Percentiles rank a stretch among this genome's conserved stretches.
Evolutionary conservation across 805 yeast genomes (phyloP).

Genomic region (Ogataea angusta): DNA sequence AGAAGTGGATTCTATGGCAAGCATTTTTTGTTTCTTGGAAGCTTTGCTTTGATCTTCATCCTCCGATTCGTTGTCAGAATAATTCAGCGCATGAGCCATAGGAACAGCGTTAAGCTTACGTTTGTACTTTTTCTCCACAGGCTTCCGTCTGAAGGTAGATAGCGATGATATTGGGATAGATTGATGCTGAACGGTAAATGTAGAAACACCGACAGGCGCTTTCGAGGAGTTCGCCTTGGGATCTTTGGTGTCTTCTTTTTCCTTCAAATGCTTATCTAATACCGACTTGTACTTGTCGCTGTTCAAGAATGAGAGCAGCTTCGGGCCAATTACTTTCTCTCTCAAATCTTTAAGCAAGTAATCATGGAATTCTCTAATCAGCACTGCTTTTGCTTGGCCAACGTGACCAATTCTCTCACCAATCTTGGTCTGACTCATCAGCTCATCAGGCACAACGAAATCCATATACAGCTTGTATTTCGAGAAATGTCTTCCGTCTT

Average conservation of each 20-base stretch:
- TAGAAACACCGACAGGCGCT: conserved; percentile 14
- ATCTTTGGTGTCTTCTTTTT: conserved; percentile 22
- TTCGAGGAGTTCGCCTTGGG: conserved; percentile 1
- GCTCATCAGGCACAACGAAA: conserved; percentile 47
- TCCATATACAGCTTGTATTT: conserved; percentile 57
- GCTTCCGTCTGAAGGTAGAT: conserved; percentile 37
- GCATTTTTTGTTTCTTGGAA: conserved; percentile 12
- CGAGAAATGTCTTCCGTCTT: conserved; percentile 53
- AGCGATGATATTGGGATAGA: conserved; percentile 20
- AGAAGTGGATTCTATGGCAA: conserved; percentile 14
- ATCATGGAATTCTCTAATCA: conserved; percentile 61
- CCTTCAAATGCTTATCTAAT: conserved; percentile 33
- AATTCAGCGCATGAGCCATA: conserved; percentile 53
- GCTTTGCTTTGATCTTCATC: conserved; percentile 18
- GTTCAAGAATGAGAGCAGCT: conserved; percentile 56
- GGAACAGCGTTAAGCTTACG: conserved; percentile 38
- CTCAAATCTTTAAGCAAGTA: conserved; percentile 68
- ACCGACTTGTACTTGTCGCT: conserved; percentile 56
- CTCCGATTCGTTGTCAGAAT: conserved; percentile 33
- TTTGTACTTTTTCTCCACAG: conserved; percentile 38
- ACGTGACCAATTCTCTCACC: conserved; percentile 36
- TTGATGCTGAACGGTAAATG: conserved; percentile 23
- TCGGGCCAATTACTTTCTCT: conserved; percentile 69
- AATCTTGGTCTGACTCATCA: conserved; percentile 27
- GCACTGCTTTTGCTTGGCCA: conserved; percentile 54